Conservation (phyloP, 208 protist genomes). For the Novymonas esmeraldas region DNA sequence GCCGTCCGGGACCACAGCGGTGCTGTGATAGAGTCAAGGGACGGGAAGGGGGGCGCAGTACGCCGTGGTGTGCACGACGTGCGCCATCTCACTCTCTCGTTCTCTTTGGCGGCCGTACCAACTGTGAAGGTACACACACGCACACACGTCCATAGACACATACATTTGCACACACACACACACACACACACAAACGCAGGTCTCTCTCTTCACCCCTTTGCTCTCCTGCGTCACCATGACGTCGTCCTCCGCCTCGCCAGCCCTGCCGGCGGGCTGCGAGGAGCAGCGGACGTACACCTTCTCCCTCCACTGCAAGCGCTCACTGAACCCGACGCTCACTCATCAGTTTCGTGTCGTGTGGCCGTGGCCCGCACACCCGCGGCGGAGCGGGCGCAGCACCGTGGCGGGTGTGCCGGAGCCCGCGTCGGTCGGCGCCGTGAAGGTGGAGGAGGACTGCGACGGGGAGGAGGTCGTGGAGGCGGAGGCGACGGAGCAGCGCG, state of each 20-base stretch:
- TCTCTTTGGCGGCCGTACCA: not conserved
- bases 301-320: slow-evolving; percentile 31
- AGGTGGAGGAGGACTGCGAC: not conserved
- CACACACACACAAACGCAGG: not conserved
- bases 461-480: not conserved
- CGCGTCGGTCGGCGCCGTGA: not conserved
- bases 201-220: not conserved
- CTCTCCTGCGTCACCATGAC: not conserved
- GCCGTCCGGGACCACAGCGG: too few relatives aligned
- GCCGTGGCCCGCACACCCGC: slow-evolving; percentile 48
- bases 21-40: not conserved
- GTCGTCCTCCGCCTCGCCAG: not conserved
- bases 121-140: not conserved
- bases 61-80: not conserved
- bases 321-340: slow-evolving; percentile 42
- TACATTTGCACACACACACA: not conserved
- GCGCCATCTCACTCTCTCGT: not conserved
- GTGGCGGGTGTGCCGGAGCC: not conserved
- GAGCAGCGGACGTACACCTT: slow-evolving; percentile 16
- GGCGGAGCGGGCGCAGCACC: not conserved
- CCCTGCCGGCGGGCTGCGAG: slow-evolving; percentile 4
- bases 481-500: not conserved
- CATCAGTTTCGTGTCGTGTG: slow-evolving; percentile 55
- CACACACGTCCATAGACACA: not conserved
- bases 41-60: too few relatives aligned